phyloP scores from a whole-genome alignment of 306 rosid species.

The Crotalaria pallida region DNA sequence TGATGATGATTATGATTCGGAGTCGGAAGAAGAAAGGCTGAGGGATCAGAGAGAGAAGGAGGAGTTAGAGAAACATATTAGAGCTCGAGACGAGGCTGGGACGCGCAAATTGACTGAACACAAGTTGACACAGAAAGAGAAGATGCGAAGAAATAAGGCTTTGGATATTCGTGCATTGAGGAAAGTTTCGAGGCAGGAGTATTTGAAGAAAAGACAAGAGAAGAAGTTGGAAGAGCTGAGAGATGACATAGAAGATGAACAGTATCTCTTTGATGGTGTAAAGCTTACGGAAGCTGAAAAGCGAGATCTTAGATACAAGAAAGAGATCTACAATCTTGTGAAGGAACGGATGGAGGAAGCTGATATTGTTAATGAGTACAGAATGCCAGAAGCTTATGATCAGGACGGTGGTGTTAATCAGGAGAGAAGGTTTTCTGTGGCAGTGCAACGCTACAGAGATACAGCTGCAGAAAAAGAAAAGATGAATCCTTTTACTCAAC shows the following conservation, averaged over 20 bases:
- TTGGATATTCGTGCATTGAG: conserved; percentile 45
- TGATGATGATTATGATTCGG: conserved; percentile 62
- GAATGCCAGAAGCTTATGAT: conserved; percentile 95
- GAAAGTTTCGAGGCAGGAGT: conserved; percentile 81
- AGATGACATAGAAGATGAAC: conserved; percentile 91
- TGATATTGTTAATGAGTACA: conserved; percentile 69
- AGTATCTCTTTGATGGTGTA: conserved; percentile 74
- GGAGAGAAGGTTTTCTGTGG: conserved; percentile 86
- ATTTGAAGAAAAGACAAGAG: conserved; percentile 86
- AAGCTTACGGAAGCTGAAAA: conserved; percentile 67
- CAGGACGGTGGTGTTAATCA: conserved; percentile 75
- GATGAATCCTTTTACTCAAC: conserved; percentile 89
- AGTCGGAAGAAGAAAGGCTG: conserved; percentile 89
- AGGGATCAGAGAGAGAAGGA: conserved; percentile 93
- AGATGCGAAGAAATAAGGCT: conserved; percentile 68
- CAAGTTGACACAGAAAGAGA: conserved; percentile 65
- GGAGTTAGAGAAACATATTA: conserved; percentile 68
- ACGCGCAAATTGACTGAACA: conserved; percentile 77
- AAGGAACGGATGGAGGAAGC: conserved; percentile 72
- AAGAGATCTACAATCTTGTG: conserved; percentile 69
- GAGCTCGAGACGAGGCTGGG: conserved; percentile 74
- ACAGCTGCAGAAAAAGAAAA: conserved; percentile 66
- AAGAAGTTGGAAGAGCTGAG: conserved; percentile 87
- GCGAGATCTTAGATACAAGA: conserved; percentile 66
- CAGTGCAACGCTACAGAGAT: conserved; percentile 49